Base-by-base conservation (phyloP, 2,329 filamentous ascomycete species). In the Colletotrichum horii region DNA sequence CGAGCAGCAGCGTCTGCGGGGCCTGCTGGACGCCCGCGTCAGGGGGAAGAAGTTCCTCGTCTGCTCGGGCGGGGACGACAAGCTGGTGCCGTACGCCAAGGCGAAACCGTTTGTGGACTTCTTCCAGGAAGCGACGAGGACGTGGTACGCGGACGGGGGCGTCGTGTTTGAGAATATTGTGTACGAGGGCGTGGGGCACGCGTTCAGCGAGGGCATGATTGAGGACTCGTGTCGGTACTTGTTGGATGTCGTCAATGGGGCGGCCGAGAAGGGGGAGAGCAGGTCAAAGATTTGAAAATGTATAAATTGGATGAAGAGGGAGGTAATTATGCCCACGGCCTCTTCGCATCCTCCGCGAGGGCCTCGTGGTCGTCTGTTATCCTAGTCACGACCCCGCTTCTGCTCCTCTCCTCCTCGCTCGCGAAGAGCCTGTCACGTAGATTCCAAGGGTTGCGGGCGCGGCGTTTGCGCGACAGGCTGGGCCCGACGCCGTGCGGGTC, bases 181-280 rank as follows among this genome's bases (percentile, higher is more conserved):
- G 0, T 96, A 95, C 79, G 87, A 91, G 2, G 93, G 90, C 0
- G 88, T 93, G 1, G 93, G 93, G 0, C 95, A 97, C 82, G 86
- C 88, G n/a, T 95, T 95, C 79, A 92, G 89, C 12, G 82, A 86
- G 2, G 88, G 84, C 8, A 96, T 97, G 95, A 88, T 92, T 32
- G 84, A 85, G 76, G 93, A 94, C 80, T 90, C 94, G 6, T 88
- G 93, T 14, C 83, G 84, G 43, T 96, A 95, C 83, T 83, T 96
- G 38, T 83, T 89, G 19, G 85, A 89, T 52, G 85, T 82, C 8
- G 85, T 91, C 22, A 83, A 80, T 14, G 80, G 81, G 71, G 76
- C 82, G 67, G 78, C 6, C 11, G 79, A 62, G 74, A 71, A 22
- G 78, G 68, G 64, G 70, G 78, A 80, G 75, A 77, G 36, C 66